Base-by-base conservation (phyloP, 805 yeast genomes). In the Scheffersomyces amazonensis region DNA sequence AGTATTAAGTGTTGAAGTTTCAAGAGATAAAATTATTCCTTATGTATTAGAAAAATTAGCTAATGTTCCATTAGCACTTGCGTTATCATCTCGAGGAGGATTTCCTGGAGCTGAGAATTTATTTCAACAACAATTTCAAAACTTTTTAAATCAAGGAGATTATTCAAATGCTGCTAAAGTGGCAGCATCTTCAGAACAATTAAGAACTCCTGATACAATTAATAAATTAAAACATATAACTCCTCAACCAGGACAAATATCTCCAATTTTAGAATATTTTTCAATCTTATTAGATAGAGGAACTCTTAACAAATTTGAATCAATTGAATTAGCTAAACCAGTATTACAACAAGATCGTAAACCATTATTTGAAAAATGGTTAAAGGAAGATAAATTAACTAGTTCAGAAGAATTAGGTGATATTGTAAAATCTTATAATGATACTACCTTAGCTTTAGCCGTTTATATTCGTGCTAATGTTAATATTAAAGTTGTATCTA, bases 381-480 rank as follows among this genome's bases (percentile, higher is more conserved):
- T 93, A 62, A 85, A 83, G 61, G 98, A 93, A 64, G 95, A 89
- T 60, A 93, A 93, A 65, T 77, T 93, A 49, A 90, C 91, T 45
- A 81, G 85, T 36, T 87, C 96, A n/a, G 99, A 93, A 69, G 97
- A 90, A 65, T 76, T 93, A 48, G 99, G 99, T 70, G 99, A 93
- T 60, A 77, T 89, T 55, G 93, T 93, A 46, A 88, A 91, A 56
- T 87, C 95, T 32, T 80, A 78, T 56, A 66, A 61, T 44, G 97
- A 91, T 52, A 68, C 85, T 11, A 78, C 90, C 20, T 72, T 93
- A 49, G 96, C 98, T 4, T 73, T 93, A 53, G 95, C 95, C 17
- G 90, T 95, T 46, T 93, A 91, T 63, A 73, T 89, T 56, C 80
- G 93, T 52, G 81, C 96, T 21, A 76, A 85, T 42, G 76, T 78